phyloP scores from a whole-genome alignment of 116 monocot genomes.

The Zostera marina region DNA sequence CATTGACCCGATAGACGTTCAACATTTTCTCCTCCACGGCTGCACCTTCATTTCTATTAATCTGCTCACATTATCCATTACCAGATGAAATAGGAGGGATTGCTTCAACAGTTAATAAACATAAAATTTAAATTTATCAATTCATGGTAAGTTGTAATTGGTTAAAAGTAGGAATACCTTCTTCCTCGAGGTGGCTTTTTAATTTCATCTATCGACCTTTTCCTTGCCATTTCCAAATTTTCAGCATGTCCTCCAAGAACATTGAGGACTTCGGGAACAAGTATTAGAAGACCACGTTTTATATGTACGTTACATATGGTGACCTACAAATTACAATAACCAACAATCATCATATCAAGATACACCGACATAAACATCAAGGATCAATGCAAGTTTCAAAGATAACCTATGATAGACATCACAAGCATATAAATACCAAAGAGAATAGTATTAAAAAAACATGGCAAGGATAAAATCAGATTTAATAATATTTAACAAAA shows the following conservation, averaged over 20 bases:
- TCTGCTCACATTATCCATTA: too few species aligned
- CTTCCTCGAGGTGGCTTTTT: slow-evolving; percentile 84
- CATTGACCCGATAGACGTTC: too few species aligned
- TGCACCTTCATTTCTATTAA: too few species aligned
- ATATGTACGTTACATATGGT: slow-evolving; percentile 52
- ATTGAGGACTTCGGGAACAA: slow-evolving; percentile 68
- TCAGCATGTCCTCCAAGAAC: slow-evolving; percentile 77
- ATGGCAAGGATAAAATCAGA: too few species aligned
- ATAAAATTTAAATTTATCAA: background rate
- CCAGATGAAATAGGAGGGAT: too few species aligned
- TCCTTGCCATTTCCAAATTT: slow-evolving; percentile 55
- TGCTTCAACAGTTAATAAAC: background rate
- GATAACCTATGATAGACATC: too few species aligned
- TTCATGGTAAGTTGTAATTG: background rate
- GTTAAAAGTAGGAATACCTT: slow-evolving; percentile 21
- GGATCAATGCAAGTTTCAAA: background rate
- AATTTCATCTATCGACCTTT: slow-evolving; percentile 60
- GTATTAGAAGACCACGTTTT: slow-evolving; percentile 65
- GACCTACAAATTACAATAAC: slow-evolving; percentile 24
- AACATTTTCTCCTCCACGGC: too few species aligned
- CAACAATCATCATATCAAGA: background rate
- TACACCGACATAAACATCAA: background rate
- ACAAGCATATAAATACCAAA: too few species aligned
- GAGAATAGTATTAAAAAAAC: too few species aligned
- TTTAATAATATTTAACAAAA: too few species aligned